Evolutionary conservation across 257 asterid species (phyloP).

Genomic region (Solanum paucissectum): DNA sequence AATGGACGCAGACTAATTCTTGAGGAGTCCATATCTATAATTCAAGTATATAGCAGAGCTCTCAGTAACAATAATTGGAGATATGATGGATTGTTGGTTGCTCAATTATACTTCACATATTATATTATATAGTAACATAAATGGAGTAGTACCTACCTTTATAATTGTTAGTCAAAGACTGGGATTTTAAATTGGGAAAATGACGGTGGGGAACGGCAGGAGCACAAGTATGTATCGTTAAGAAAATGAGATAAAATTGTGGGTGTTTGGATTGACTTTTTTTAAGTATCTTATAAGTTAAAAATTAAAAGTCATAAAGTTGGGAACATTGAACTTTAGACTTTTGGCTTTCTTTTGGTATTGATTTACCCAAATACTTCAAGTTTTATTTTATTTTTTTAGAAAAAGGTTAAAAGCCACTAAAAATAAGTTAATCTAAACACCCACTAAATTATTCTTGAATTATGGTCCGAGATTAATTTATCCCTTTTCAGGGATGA

Average conservation of each 20-base stretch:
- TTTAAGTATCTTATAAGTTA: no score
- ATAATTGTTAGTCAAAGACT: neutral
- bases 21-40: conserved; percentile 20
- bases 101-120: neutral
- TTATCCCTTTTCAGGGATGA: neutral
- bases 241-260: neutral
- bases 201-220: neutral
- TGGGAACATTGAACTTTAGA: no score
- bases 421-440: no score
- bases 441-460: neutral
- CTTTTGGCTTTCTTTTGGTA: no score
- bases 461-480: no score
- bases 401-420: no score
- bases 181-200: neutral
- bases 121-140: neutral
- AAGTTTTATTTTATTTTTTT: accelerated
- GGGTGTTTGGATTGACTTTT: no score
- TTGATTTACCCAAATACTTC: no score
- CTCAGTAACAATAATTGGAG: neutral
- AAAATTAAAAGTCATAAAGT: no score
- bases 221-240: neutral
- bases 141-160: neutral
- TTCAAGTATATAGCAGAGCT: neutral
- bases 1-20: conserved; percentile 30
- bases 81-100: neutral